Base-by-base conservation (phyloP, 331 rosid genomes). In the Pyrus hybrid region DNA sequence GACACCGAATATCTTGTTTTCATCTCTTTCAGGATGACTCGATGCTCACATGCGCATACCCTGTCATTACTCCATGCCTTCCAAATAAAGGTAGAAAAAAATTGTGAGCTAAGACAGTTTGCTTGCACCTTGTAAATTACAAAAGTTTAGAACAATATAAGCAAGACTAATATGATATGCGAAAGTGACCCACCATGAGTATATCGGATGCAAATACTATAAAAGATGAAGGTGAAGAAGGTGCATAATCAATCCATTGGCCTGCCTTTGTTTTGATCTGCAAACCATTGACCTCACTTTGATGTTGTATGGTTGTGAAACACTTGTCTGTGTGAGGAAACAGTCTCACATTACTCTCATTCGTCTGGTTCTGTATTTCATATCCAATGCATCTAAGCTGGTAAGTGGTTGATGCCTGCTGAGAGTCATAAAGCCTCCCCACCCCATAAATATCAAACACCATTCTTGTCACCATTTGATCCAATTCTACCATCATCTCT, bases 51-150 rank as follows among this genome's bases (percentile, higher is more conserved):
- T 11, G 75, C 18, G 13, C 3, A 41, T 47, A 67, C 57, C 54
- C 84, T 71, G 57, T 71, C 78, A 22, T 81, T 81, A 13, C 84
- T 81, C 84, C 84, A 81, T n/a, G 74, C 84, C 84, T 81, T 29
- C 21, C 43, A 77, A 68, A 13, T 12, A 4, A 26, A n/a, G 9
- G n/a, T 56, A 65, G 43, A 35, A 35, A 35, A 35, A 7, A 8
- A 7, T 3, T 13, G 43, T 35, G 43, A 35, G 43, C 2, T 35
- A 35, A 35, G 12, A 35, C 43, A 35, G 12, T 8, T 8, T 7
- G 43, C 45, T 37, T 1, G 47, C 47, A 41, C 47, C 47, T 1
- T 41, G 47, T 41, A 41, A 11, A 41, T 41, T 11, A 41, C 14
- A 1, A 41, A 0, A 41, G 47, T 41, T 41, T 41, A 41, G 0